Base-by-base conservation (phyloP, 331 rosid species). In the Prunus yedoensis region DNA sequence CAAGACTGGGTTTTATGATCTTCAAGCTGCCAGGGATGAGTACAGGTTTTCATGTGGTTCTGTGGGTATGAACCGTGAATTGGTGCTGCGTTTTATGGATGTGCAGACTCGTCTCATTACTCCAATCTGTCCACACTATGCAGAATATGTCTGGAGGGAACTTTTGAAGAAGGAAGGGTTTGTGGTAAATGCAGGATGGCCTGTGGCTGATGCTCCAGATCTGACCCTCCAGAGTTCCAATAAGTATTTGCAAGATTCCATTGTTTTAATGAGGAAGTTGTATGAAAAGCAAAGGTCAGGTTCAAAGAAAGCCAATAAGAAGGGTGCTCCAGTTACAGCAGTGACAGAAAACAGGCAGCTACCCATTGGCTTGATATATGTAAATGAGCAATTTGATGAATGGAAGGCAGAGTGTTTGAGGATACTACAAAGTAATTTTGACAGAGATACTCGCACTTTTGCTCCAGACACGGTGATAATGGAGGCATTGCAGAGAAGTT, bases 121-220 rank as follows among this genome's bases (percentile, higher is more conserved):
- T 81, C 99, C 97, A 70, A 92, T 94, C 45, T 94, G 99, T 80
- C 97, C 97, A 0, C 97, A 94, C 77, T 94, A 92, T 87, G 92
- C 89, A 11, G 99, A 94, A 77, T 84, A 86, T 79, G 85, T 90
- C 61, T 94, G 99, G 99, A 86, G 91, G 83, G 94, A 85, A 75
- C 79, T 89, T 80, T 78, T 94, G 86, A 89, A 85, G 86, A 90
- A 83, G 83, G 89, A 94, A 63, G 97, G 96, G n/a, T 94, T 94
- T 88, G 96, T 78, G 64, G 84, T 94, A 67, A 90, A 78, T 56
- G 92, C 93, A 49, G 97, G 97, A 58, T 90, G 93, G 97, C 97
- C 99, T 2, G 74, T 63, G 15, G 88, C 93, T 51, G 91, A 85
- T 83, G 80, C 86, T 73, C 94, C 96, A 46, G 87, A 90, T 81